These are phyloP conservation scores for Sapria himalayana DNA, from an alignment of 345 rosid genomes.

Conservation along the genomic window DNA sequence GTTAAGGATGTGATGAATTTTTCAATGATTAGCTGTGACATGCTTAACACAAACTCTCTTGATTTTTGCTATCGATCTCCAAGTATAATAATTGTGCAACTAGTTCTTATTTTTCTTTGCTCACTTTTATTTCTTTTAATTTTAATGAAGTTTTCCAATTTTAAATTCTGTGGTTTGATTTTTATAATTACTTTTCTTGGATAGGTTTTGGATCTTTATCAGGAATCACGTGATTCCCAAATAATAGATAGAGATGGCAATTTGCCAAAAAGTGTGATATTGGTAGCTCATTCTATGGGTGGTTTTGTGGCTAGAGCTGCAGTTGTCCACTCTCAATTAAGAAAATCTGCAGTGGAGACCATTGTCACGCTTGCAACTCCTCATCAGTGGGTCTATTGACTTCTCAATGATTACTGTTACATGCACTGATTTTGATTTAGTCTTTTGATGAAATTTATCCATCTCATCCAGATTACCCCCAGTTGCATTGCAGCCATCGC, in stretches of 20 bases:
- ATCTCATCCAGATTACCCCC: conserved; percentile 80
- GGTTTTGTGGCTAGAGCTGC: conserved; percentile 99
- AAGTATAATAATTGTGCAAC: too few relatives aligned
- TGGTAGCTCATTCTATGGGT: conserved; percentile 99
- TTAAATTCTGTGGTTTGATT: too few relatives aligned
- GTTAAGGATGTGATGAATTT: too few relatives aligned
- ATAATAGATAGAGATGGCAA: conserved; percentile 57
- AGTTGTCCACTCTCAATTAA: conserved; percentile 52
- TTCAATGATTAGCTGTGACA: too few relatives aligned
- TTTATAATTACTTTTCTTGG: too few relatives aligned
- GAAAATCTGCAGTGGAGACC: conserved; percentile 70
- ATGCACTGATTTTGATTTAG: conserved; percentile 9
- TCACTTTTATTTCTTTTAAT: too few relatives aligned
- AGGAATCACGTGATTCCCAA: conserved; percentile 48
- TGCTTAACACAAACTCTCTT: too few relatives aligned
- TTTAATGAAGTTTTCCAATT: too few relatives aligned
- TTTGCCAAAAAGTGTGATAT: conserved; percentile 64
- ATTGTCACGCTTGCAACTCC: conserved; percentile 85
- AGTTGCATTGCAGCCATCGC: conserved; percentile 85
- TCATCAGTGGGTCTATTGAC: conserved; percentile 55
- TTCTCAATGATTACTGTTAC: conserved; percentile 8
- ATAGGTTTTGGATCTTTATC: conserved; percentile 89
- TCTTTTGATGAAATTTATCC: conserved; percentile 11
- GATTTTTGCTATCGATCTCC: too few relatives aligned
- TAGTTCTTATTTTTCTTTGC: conserved; percentile 6